phyloP scores from a whole-genome alignment of 257 asterid genomes.

The Apocynum venetum region DNA sequence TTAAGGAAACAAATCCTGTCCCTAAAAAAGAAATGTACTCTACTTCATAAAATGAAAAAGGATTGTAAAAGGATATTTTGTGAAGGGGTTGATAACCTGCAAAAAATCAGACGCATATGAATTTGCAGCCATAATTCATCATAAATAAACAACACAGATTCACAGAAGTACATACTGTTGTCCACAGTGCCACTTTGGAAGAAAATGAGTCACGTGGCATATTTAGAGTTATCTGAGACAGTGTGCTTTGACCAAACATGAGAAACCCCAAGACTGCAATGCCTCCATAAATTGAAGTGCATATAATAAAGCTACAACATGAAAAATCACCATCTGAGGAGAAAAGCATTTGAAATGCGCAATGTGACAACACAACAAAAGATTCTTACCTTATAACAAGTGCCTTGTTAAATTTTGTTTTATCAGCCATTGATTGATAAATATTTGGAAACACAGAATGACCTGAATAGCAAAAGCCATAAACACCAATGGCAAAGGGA shows the following conservation, averaged over 20 bases:
- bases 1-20: conserved; percentile 40
- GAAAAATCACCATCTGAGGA: not conserved
- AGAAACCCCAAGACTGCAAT: conserved; percentile 65
- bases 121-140: not conserved
- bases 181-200: conserved; percentile 79
- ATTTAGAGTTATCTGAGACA: conserved; percentile 74
- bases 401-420: conserved; percentile 66
- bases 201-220: conserved; percentile 47
- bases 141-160: not conserved
- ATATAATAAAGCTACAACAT: conserved; percentile 48
- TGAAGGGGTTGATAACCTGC: conserved; percentile 80
- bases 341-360: not conserved
- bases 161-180: conserved; percentile 44
- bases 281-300: conserved; percentile 62
- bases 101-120: conserved; percentile 19
- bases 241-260: conserved; percentile 65
- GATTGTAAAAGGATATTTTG: conserved; percentile 67
- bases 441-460: conserved; percentile 87
- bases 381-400: conserved; percentile 43
- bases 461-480: conserved; percentile 80
- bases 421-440: conserved; percentile 92
- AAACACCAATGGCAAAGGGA: conserved; percentile 77
- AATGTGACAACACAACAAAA: not conserved
- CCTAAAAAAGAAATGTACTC: not conserved
- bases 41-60: not conserved